Conservation (phyloP, 2,329 filamentous ascomycete genomes). For the Bipolaris victoriae region DNA sequence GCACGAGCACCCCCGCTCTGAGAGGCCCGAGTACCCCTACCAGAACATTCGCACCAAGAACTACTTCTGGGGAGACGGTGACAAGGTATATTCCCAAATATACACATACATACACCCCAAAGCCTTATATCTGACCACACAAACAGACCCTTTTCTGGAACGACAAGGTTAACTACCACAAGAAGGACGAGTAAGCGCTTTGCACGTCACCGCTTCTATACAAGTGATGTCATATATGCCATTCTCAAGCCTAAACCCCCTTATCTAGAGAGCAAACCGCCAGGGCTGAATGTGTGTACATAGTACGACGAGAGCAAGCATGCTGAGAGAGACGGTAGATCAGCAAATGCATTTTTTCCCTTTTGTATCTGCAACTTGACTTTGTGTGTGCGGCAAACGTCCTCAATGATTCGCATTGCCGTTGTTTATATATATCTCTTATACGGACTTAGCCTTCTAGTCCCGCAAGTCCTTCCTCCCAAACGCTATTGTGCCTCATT, state of each 20-base stretch:
- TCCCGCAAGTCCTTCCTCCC: slow-evolving; percentile 34
- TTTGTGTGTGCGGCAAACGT: slow-evolving; percentile 1
- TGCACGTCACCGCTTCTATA: slow-evolving; percentile 11
- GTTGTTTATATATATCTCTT: too few species aligned
- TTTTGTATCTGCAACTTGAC: slow-evolving; percentile 31
- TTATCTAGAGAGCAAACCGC: slow-evolving; percentile 6
- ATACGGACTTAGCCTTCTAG: not conserved
- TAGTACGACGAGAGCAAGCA: slow-evolving; percentile 29
- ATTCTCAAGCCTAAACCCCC: not conserved
- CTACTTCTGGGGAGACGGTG: slow-evolving; percentile 92
- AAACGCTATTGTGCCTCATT: slow-evolving; percentile 44
- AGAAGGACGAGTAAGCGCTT: slow-evolving; percentile 70
- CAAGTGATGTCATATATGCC: slow-evolving; percentile 9
- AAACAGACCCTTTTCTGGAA: slow-evolving; percentile 75
- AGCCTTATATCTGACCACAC: slow-evolving; percentile 2
- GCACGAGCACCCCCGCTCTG: slow-evolving; percentile 70
- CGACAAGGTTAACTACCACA: slow-evolving; percentile 93
- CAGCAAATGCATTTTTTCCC: slow-evolving; percentile 40
- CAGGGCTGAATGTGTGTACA: slow-evolving; percentile 28
- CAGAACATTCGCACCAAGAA: slow-evolving; percentile 98
- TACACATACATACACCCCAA: not conserved
- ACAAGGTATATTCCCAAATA: slow-evolving; percentile 70
- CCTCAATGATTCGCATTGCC: too few species aligned
- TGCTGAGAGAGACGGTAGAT: slow-evolving; percentile 30
- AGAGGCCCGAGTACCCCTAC: slow-evolving; percentile 92